Evolutionary conservation across 441 rosid species (phyloP).

Genomic region (Croton laevigatus): DNA sequence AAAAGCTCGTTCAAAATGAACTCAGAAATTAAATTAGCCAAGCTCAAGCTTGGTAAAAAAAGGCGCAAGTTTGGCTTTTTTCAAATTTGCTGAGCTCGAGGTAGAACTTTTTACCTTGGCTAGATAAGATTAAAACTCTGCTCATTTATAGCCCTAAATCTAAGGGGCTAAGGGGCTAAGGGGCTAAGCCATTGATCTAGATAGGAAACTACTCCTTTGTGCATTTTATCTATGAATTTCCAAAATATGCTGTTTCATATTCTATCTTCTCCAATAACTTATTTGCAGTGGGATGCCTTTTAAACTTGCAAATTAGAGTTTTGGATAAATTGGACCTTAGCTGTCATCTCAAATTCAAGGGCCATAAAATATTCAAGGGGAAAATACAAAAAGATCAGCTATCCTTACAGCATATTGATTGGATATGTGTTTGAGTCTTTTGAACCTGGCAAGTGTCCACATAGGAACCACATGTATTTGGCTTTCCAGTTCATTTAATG

Average conservation of each 20-base stretch:
- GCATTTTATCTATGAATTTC: neutral
- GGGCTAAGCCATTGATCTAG: neutral
- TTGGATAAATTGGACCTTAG: neutral
- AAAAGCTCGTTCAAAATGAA: no score
- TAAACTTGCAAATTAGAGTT: neutral
- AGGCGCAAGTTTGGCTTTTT: no score
- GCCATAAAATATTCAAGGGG: neutral
- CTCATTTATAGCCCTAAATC: no score
- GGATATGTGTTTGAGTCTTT: constrained; percentile 73
- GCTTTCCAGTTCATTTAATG: constrained; percentile 79
- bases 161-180: no score
- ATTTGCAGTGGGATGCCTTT: no score
- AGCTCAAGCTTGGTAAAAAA: no score
- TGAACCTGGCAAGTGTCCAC: constrained; percentile 99
- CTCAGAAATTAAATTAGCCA: no score
- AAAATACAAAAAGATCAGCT: neutral
- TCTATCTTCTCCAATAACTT: constrained; percentile 2
- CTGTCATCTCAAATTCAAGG: neutral
- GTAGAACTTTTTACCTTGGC: no score
- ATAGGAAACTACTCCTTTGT: neutral
- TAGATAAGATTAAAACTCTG: no score
- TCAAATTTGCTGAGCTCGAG: no score
- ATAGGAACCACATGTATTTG: constrained; percentile 89
- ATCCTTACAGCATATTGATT: constrained; percentile 70
- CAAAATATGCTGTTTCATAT: neutral